phyloP scores from a whole-genome alignment of 257 asterid species.

The Solanum pinnatisectum region DNA sequence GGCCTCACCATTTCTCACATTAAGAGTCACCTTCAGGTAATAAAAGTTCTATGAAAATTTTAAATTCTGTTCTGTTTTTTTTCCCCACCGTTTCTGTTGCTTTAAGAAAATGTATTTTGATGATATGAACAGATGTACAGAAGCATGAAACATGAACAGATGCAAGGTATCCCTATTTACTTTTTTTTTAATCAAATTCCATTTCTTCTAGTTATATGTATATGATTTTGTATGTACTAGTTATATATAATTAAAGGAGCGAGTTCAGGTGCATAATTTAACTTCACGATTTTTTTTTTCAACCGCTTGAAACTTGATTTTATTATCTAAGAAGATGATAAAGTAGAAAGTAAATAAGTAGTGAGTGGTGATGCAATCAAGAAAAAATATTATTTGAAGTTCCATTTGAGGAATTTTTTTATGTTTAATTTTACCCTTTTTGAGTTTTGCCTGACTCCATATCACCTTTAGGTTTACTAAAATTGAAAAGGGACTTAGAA shows the following conservation, averaged over 20 bases:
- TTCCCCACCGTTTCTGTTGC: background rate
- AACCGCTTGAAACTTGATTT: background rate
- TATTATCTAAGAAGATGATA: background rate
- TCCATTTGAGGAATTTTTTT: background rate
- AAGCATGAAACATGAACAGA: constrained; percentile 54
- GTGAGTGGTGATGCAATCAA: background rate
- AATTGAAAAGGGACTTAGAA: background rate
- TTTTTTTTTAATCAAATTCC: background rate
- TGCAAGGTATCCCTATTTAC: constrained; percentile 31
- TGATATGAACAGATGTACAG: constrained; percentile 56
- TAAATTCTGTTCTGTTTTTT: no score
- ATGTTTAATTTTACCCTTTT: background rate
- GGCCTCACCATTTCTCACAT: constrained; percentile 66
- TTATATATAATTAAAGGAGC: background rate
- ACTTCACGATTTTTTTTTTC: background rate
- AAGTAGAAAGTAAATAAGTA: background rate
- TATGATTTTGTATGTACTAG: background rate
- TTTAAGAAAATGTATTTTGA: background rate
- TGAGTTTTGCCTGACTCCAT: background rate
- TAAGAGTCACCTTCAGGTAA: constrained; percentile 83
- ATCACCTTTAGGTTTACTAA: background rate
- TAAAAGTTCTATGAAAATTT: no score
- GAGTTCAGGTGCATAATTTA: background rate
- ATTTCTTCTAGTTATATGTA: background rate
- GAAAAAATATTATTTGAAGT: background rate